phyloP scores from a whole-genome alignment of 495 filamentous ascomycete genomes.

The Penicillium subrubescens region DNA sequence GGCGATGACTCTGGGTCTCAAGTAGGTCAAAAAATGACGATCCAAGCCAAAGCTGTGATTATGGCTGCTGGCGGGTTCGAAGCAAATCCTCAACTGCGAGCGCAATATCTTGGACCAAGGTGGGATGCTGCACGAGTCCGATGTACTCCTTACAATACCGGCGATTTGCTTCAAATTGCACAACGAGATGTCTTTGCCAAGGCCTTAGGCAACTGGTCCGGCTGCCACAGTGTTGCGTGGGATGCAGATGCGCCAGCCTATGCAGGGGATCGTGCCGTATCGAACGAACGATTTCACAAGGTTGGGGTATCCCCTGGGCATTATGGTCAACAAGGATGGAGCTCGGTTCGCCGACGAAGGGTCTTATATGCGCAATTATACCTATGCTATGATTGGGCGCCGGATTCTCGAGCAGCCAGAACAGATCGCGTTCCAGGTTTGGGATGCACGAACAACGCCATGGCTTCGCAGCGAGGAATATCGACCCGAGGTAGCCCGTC shows the following conservation, averaged over 20 bases:
- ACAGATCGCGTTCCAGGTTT: conserved; percentile 62
- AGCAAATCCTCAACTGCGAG: conserved; percentile 53
- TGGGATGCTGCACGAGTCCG: conserved; percentile 64
- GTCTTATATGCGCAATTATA: conserved; percentile 62
- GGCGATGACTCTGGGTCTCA: neutral
- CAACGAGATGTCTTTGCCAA: conserved; percentile 50
- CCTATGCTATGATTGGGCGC: conserved; percentile 62
- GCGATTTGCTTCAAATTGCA: conserved; percentile 53
- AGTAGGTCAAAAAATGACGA: conserved; percentile 3
- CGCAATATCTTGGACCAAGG: conserved; percentile 59
- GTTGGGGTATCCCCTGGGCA: conserved; percentile 63
- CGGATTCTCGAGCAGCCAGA: conserved; percentile 57
- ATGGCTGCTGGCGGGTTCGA: conserved; percentile 65
- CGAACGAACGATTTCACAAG: conserved; percentile 70
- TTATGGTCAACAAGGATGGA: conserved; percentile 62
- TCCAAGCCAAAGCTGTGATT: conserved; percentile 48
- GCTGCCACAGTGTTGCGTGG: conserved; percentile 64
- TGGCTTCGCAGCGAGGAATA: conserved; percentile 63
- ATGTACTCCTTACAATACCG: conserved; percentile 63
- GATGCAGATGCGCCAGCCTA: conserved; percentile 57
- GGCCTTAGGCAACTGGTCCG: conserved; percentile 58
- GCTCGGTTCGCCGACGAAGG: conserved; percentile 66
- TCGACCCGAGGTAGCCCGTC: conserved; percentile 52
- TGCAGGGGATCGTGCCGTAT: conserved; percentile 52
- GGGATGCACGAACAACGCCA: conserved; percentile 50